Evolutionary conservation across 2,329 filamentous ascomycete genomes (phyloP).

Genomic region (Cytospora paraplurivora): DNA sequence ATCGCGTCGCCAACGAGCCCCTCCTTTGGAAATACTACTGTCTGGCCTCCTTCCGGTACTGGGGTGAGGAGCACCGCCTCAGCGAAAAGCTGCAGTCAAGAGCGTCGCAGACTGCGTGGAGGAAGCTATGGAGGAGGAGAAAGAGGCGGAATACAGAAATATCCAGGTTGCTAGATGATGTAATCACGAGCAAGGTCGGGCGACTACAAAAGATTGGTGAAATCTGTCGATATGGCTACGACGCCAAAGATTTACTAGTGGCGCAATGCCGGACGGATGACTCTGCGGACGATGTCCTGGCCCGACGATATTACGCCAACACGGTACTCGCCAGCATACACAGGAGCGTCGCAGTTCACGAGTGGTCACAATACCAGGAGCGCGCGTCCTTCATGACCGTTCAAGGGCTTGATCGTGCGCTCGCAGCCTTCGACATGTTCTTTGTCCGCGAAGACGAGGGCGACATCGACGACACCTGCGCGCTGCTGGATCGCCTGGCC

Average conservation of each 20-base stretch:
- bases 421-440: slow-evolving; percentile 89
- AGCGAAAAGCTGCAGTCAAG: slow-evolving; percentile 54
- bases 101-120: slow-evolving; percentile 71
- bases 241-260: slow-evolving; percentile 83
- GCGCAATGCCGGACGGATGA: slow-evolving; percentile 63
- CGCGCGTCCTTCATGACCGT: slow-evolving; percentile 36
- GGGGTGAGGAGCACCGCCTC: slow-evolving; percentile 69
- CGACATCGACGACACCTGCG: slow-evolving; percentile 71
- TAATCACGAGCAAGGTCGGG: slow-evolving; percentile 70
- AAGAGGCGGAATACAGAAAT: slow-evolving; percentile 54
- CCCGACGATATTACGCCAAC: slow-evolving; percentile 76
- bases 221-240: slow-evolving; percentile 75
- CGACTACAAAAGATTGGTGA: slow-evolving; percentile 70
- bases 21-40: slow-evolving; percentile 83
- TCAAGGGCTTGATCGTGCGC: slow-evolving; percentile 64
- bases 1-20: slow-evolving; percentile 67
- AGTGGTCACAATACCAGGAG: slow-evolving; percentile 66
- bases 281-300: slow-evolving; percentile 71
- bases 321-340: slow-evolving; percentile 78
- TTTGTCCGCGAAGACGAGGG: slow-evolving; percentile 69
- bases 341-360: slow-evolving; percentile 73
- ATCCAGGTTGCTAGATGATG: slow-evolving; percentile 61
- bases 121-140: slow-evolving; percentile 62
- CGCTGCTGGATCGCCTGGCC: slow-evolving; percentile 67
- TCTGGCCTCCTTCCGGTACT: slow-evolving; percentile 67